These are phyloP conservation scores for Triticum monococcum DNA, from an alignment of 176 grass and related monocot genomes.

Conservation along the genomic window DNA sequence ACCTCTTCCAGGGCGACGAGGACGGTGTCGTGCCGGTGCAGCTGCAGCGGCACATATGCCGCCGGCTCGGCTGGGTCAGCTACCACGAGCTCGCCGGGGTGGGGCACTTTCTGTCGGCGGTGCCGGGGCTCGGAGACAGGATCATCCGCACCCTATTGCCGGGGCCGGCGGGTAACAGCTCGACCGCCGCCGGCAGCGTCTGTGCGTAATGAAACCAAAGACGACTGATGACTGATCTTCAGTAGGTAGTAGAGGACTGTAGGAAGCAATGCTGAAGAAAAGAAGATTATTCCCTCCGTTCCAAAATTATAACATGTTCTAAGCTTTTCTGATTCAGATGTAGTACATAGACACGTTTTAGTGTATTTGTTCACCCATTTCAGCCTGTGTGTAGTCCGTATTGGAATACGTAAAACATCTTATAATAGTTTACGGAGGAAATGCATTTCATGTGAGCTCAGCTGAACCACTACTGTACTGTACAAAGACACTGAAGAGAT, in stretches of 20 bases:
- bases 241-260: constrained; percentile 13
- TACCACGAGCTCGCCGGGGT: constrained; percentile 70
- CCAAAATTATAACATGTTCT: too few relatives aligned
- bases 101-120: constrained; percentile 63
- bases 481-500: constrained; percentile 18
- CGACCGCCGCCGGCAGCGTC: background rate
- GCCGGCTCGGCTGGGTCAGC: constrained; percentile 63
- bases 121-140: constrained; percentile 64
- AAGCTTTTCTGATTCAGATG: too few relatives aligned
- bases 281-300: background rate
- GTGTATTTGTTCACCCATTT: too few relatives aligned
- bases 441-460: background rate
- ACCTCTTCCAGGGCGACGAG: constrained; percentile 90
- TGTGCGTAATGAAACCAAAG: background rate
- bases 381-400: too few relatives aligned
- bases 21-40: constrained; percentile 86
- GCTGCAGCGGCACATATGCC: constrained; percentile 75
- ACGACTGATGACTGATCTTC: background rate
- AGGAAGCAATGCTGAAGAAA: constrained; percentile 8
- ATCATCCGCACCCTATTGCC: constrained; percentile 55
- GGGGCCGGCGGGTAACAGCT: background rate
- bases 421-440: background rate
- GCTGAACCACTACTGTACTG: background rate
- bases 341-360: too few relatives aligned
- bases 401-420: too few relatives aligned